Percentiles rank a stretch among this genome's conserved stretches.
phyloP scores from a whole-genome alignment of 345 rosid genomes.

The Erucastrum elatum region DNA sequence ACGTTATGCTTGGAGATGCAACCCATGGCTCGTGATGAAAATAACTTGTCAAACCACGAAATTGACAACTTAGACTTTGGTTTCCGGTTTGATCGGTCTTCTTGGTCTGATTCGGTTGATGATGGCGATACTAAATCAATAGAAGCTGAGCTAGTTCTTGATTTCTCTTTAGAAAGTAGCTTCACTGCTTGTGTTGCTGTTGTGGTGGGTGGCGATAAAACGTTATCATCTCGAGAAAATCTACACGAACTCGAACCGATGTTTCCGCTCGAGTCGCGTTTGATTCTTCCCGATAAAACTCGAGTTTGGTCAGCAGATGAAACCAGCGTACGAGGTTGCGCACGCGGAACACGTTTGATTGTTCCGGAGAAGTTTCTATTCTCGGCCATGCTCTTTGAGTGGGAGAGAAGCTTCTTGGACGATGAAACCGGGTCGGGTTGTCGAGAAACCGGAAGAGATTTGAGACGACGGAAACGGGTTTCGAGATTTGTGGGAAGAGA shows the following conservation, averaged over 20 bases:
- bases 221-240: neutral
- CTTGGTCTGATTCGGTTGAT: constrained; percentile 1
- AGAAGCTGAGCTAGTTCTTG: constrained; percentile 20
- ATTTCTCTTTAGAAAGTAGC: constrained; percentile 20
- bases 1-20: constrained; percentile 35
- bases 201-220: neutral
- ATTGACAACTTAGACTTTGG: constrained; percentile 14
- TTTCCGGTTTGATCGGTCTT: neutral
- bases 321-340: constrained; percentile 12
- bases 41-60: constrained; percentile 42
- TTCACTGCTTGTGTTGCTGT: constrained; percentile 23
- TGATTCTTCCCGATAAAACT: neutral
- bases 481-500: constrained; percentile 62
- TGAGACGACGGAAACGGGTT: constrained; percentile 69
- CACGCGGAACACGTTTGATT: constrained; percentile 9
- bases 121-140: constrained; percentile 1
- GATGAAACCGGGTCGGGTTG: constrained; percentile 30
- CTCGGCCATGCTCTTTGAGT: constrained; percentile 30
- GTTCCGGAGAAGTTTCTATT: constrained; percentile 16
- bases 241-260: neutral
- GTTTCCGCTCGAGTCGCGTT: neutral
- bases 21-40: constrained; percentile 51
- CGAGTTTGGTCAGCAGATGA: neutral
- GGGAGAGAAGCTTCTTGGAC: constrained; percentile 2
- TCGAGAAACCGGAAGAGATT: constrained; percentile 50